These are phyloP conservation scores for Trapa bicornis DNA, from an alignment of 345 rosid genomes.

Conservation along the genomic window DNA sequence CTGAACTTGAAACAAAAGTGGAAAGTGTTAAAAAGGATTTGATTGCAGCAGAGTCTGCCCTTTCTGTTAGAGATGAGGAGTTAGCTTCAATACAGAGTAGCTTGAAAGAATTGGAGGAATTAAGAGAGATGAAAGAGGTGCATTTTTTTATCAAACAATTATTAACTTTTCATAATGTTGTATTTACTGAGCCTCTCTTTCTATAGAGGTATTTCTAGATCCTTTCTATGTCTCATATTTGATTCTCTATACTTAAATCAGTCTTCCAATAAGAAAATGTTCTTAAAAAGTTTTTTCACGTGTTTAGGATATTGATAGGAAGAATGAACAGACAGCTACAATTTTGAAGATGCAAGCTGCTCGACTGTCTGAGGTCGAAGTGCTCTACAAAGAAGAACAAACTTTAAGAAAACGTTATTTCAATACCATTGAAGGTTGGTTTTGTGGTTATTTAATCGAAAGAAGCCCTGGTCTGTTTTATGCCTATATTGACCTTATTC, in stretches of 20 bases:
- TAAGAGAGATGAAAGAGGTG: slow-evolving; percentile 87
- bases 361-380: slow-evolving; percentile 84
- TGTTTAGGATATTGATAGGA: slow-evolving; percentile 63
- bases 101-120: slow-evolving; percentile 76
- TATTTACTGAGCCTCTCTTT: too few species aligned
- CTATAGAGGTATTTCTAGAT: too few species aligned
- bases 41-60: slow-evolving; percentile 37
- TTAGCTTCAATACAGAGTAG: slow-evolving; percentile 45
- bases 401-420: slow-evolving; percentile 72
- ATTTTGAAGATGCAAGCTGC: slow-evolving; percentile 91
- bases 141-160: too few species aligned
- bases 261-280: too few species aligned
- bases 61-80: slow-evolving; percentile 40
- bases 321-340: slow-evolving; percentile 93
- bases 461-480: background rate
- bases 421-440: slow-evolving; percentile 85
- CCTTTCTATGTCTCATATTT: too few species aligned
- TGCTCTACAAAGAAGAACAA: slow-evolving; percentile 85
- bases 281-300: too few species aligned
- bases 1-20: slow-evolving; percentile 62
- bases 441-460: background rate
- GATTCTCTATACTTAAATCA: too few species aligned
- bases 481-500: background rate
- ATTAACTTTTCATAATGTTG: too few species aligned
- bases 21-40: slow-evolving; percentile 41